phyloP scores from a whole-genome alignment of 1,139 yeast species.

The Sugiyamaella xylanicola region DNA sequence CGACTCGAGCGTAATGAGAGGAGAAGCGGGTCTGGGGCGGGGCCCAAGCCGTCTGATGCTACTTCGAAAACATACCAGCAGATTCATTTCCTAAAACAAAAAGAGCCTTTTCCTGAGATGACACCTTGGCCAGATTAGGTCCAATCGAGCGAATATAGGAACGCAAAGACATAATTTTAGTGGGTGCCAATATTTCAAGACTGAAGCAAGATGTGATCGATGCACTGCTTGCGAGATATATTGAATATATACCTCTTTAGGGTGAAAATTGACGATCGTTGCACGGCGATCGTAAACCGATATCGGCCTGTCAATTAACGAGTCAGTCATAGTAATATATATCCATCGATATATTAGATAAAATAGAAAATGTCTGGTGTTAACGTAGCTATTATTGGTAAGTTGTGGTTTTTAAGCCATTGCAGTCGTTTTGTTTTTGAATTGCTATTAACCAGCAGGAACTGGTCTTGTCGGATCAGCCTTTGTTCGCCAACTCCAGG shows the following conservation, averaged over 20 bases:
- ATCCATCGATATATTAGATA: not conserved
- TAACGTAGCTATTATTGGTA: conserved; percentile 78
- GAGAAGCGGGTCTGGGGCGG: not conserved
- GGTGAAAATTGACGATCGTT: not conserved
- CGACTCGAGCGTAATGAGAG: no score
- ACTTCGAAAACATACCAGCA: conserved; percentile 42
- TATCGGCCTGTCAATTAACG: not conserved
- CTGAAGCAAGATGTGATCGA: no score
- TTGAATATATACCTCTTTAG: not conserved
- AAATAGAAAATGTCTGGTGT: conserved; percentile 43
- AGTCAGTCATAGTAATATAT: not conserved
- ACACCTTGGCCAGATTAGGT: conserved; percentile 14
- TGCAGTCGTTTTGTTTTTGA: not conserved
- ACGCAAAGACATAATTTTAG: conserved; percentile 10
- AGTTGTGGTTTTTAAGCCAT: conserved; percentile 28
- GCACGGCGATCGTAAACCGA: not conserved
- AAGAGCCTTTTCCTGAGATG: conserved; percentile 22
- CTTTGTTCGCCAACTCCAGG: conserved; percentile 69
- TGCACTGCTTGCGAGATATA: not conserved
- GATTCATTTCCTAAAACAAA: conserved; percentile 86
- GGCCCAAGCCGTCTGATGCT: not conserved
- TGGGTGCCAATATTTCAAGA: no score
- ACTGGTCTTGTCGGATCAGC: conserved; percentile 96
- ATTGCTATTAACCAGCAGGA: conserved; percentile 43
- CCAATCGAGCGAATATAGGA: conserved; percentile 19